Evolutionary conservation across 495 filamentous ascomycete species (phyloP).

Genomic region (Barbatosphaeria neglecta): DNA sequence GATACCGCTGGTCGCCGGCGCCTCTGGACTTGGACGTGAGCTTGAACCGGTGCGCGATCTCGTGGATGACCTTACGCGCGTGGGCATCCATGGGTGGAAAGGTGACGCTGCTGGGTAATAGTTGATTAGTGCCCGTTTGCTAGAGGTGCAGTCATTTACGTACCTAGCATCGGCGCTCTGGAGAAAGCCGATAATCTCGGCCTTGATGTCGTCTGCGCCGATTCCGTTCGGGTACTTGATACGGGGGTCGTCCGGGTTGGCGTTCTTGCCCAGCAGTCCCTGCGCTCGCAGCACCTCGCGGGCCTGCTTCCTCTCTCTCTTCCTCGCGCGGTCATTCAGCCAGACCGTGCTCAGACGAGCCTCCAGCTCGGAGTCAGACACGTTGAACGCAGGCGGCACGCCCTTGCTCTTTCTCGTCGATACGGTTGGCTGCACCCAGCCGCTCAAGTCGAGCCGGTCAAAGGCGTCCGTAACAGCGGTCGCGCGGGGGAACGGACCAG

Average conservation of each 20-base stretch:
- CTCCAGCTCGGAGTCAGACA: slow-evolving; percentile 69
- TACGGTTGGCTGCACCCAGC: slow-evolving; percentile 55
- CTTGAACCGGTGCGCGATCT: slow-evolving; percentile 54
- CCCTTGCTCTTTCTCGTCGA: slow-evolving; percentile 46
- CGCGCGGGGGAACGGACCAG: slow-evolving; percentile 29
- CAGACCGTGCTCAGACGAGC: slow-evolving; percentile 47
- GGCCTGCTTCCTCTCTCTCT: slow-evolving; percentile 64
- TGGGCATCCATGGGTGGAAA: slow-evolving; percentile 77
- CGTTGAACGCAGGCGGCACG: slow-evolving; percentile 35
- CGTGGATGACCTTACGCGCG: slow-evolving; percentile 65
- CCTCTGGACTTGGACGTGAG: slow-evolving; percentile 80
- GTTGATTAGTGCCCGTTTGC: background rate
- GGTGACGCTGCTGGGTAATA: slow-evolving; percentile 42
- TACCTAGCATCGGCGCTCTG: slow-evolving; percentile 52
- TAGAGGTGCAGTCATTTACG: slow-evolving; percentile 5
- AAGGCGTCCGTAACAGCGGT: slow-evolving; percentile 60
- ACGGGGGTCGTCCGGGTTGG: slow-evolving; percentile 51
- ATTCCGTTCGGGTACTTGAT: slow-evolving; percentile 66
- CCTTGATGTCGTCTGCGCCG: slow-evolving; percentile 54
- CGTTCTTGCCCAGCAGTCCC: slow-evolving; percentile 63
- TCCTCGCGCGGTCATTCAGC: slow-evolving; percentile 71
- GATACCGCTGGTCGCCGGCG: slow-evolving; percentile 58
- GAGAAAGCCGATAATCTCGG: slow-evolving; percentile 63
- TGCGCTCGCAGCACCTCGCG: slow-evolving; percentile 66
- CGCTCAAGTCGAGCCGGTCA: slow-evolving; percentile 72